Evolutionary conservation across 164 flowering plant species (phyloP), one percentile per base, ranked within the genome.

Genomic region (Nelumbo lutea): DNA sequence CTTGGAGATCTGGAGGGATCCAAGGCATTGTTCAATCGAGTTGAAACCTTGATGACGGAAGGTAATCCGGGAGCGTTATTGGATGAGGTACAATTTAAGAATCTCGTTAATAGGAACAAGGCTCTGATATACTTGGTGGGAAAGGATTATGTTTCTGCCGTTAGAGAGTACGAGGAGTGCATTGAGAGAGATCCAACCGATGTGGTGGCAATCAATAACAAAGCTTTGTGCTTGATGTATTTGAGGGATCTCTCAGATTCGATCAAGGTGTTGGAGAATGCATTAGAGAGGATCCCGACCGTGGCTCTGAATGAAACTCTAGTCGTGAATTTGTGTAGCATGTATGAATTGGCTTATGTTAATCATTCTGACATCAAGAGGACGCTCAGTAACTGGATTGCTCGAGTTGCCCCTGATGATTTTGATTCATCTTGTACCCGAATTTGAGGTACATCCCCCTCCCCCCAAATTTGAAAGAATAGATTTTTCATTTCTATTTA

Each of bases 341-440:
- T 96, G 98, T 96, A 93, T 78, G 99, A 93, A 72, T 79, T 96
- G 87, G 99, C 99, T 8, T 91, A 81, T 81, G 96, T 96, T 62
- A 91, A 90, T 65, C 93, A 93, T 69, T 76, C 90, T 0, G 99
- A 96, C 70, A 76, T 83, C 47, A 96, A 96, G 93, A 81, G 77
- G 83, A 96, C 91, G 1, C 83, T 96, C 47, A 89, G 84, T 72
- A 96, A 73, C 75, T 96, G 98, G 99, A 96, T 96, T 78, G 91
- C 95, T 10, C 80, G 87, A 15, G 95, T 96, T 72, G 97, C 99
- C 57, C 99, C 99, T 0, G 98, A 96, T 84, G 99, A 96, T 81
- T 96, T 96, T 79, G 98, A 93, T 83, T 67, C 95, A 0, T 83
- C 99, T 0, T 87, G 92, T 77, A 96, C 96, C 64, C 82, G 98